Evolutionary conservation across 108 stramenopile genomes (phyloP), one percentile per base, ranked within the genome.

Genomic region (Heterococcus sp.): DNA sequence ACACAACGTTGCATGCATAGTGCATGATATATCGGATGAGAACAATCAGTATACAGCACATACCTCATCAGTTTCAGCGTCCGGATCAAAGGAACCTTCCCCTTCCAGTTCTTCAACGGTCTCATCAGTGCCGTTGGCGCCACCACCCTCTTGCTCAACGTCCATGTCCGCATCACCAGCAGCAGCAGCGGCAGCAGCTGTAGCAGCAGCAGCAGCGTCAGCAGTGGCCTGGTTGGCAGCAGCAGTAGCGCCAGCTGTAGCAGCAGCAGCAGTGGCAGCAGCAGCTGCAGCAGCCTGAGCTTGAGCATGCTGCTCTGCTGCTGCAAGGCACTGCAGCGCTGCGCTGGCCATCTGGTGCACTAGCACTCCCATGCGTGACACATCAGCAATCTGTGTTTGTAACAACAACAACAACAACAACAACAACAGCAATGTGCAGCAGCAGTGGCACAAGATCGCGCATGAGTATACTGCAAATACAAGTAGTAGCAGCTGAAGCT

Each of bases 311-410:
- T n/a, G n/a, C n/a, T n/a, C n/a, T n/a, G n/a, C 30, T 31, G 74
- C 75, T 11, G 69, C 66, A 39, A 76, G n/a, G 68, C 75, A 64
- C 5, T 68, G 39, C 65, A 69, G 66, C 11, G 73, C 64, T 21
- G 40, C 73, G 38, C 63, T 40, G 21, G 74, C 69, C 83, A 84
- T 71, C 75, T 84, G 83, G 75, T 84, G 83, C 36, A 75, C 68
- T 27, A 84, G 37, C 11, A 76, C 69, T 5, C 83, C 83, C 70
- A 76, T 76, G 32, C 76, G 69, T 37, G 75, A 71, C 21, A 76
- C 70, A 0, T 38, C 66, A 0, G 38, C 65, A 71, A 84, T 73
- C 70, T 75, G 31, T 21, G 46, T 58, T 58, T 21, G 46, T 14
- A 21, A 58, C 46, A 58, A 58, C 21, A 21, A 14, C 46, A 21